Conservation (phyloP, 1,139 yeast genomes). For the Candida sojae region DNA sequence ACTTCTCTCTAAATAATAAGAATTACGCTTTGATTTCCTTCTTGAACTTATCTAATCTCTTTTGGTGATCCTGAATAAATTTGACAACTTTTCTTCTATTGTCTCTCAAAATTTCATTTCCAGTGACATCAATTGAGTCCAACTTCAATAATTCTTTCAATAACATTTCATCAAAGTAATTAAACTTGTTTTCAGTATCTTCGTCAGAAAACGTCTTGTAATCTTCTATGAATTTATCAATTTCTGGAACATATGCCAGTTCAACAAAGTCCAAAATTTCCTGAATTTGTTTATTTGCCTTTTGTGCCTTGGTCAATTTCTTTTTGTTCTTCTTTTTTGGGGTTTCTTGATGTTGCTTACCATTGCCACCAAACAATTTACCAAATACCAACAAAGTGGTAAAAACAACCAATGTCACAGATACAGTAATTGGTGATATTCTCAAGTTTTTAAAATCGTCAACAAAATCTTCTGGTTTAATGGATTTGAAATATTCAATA, state of each 20-base stretch:
- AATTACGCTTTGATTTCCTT: conserved; percentile 26
- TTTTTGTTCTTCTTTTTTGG: conserved; percentile 29
- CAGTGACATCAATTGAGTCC: conserved; percentile 61
- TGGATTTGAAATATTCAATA: conserved; percentile 12
- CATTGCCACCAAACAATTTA: conserved; percentile 15
- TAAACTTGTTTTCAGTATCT: conserved; percentile 51
- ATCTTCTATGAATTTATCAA: conserved; percentile 40
- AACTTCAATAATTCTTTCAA: conserved; percentile 65
- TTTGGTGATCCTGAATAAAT: conserved; percentile 60
- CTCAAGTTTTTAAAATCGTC: conserved; percentile 31
- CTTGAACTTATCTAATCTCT: conserved; percentile 56
- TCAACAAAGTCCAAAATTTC: conserved; percentile 44
- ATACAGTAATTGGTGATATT: conserved; percentile 37
- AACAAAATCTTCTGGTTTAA: conserved; percentile 25
- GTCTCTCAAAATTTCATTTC: conserved; percentile 52
- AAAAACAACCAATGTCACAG: conserved; percentile 33
- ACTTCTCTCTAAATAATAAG: too few species aligned
- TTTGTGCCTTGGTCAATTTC: conserved; percentile 45
- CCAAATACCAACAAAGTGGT: conserved; percentile 26
- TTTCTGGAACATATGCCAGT: conserved; percentile 43
- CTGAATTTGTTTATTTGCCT: conserved; percentile 44
- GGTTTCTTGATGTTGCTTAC: conserved; percentile 6
- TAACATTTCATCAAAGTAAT: conserved; percentile 65
- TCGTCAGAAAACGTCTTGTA: conserved; percentile 34
- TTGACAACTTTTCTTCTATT: conserved; percentile 62